Evolutionary conservation across 2,329 filamentous ascomycete genomes (phyloP).

Genomic region (Rhynchosporium secalis): DNA sequence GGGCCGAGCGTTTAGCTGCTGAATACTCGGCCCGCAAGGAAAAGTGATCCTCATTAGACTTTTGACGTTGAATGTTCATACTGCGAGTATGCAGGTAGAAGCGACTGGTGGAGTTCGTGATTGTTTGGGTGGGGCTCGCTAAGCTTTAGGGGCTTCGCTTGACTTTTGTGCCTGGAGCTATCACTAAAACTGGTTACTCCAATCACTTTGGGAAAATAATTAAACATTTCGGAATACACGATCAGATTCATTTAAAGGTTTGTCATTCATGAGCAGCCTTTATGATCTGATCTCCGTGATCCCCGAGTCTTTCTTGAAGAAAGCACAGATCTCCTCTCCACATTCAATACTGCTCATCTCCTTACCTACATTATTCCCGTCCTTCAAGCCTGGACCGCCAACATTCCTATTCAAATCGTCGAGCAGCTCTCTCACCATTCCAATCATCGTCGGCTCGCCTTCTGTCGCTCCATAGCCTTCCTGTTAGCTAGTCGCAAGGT

Average conservation of each 20-base stretch:
- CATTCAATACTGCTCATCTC: slow-evolving; percentile 22
- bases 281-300: not conserved
- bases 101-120: not conserved
- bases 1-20: too few relatives aligned
- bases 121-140: not conserved
- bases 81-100: too few relatives aligned
- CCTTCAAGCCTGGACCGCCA: not conserved
- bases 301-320: slow-evolving; percentile 30
- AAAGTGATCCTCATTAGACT: too few relatives aligned
- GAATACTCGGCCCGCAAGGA: too few relatives aligned
- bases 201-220: too few relatives aligned
- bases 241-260: too few relatives aligned
- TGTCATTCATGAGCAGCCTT: not conserved
- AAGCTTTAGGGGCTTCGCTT: not conserved
- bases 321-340: slow-evolving; percentile 22
- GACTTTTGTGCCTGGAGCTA: not conserved
- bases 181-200: not conserved
- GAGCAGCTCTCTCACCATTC: slow-evolving; percentile 12
- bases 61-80: too few relatives aligned
- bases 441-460: slow-evolving; percentile 14
- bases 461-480: slow-evolving; percentile 29
- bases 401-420: slow-evolving; percentile 18
- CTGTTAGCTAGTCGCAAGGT: slow-evolving; percentile 40
- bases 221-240: not conserved
- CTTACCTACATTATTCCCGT: not conserved